Conservation (phyloP, 345 rosid species). For the Pistacia atlantica region DNA sequence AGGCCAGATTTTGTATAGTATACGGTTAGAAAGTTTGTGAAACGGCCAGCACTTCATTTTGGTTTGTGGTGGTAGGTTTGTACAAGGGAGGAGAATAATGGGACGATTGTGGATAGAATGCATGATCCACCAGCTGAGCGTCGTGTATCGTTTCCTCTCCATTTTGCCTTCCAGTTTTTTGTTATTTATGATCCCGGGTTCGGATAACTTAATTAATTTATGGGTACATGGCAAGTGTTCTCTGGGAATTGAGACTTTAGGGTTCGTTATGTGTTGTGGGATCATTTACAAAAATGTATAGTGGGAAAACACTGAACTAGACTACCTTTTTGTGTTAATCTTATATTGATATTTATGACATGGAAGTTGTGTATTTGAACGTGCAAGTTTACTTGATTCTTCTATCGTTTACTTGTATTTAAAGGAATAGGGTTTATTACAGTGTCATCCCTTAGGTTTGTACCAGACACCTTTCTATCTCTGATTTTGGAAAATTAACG, state of each 20-base stretch:
- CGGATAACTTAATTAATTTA: neutral
- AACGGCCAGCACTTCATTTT: slow-evolving; percentile 24
- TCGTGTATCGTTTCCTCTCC: slow-evolving; percentile 18
- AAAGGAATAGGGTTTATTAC: too few relatives aligned
- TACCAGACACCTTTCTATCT: too few relatives aligned
- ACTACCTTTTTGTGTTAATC: slow-evolving; percentile 2
- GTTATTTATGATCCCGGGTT: slow-evolving; percentile 6
- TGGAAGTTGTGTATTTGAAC: neutral
- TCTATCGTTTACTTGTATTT: too few relatives aligned
- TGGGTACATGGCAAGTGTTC: neutral
- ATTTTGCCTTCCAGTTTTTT: slow-evolving; percentile 21
- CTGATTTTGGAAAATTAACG: too few relatives aligned
- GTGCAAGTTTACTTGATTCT: neutral
- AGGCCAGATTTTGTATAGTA: slow-evolving; percentile 47
- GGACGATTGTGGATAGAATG: slow-evolving; percentile 11
- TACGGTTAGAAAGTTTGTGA: slow-evolving; percentile 9
- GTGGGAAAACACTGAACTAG: slow-evolving; percentile 5
- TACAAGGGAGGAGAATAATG: slow-evolving; percentile 21
- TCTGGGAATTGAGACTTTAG: slow-evolving; percentile 18
- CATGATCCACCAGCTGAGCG: slow-evolving; percentile 9
- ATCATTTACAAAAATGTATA: slow-evolving; percentile 32
- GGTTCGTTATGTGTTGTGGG: slow-evolving; percentile 23
- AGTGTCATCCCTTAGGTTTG: too few relatives aligned
- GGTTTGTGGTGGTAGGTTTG: slow-evolving; percentile 10
- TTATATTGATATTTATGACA: slow-evolving; percentile 6